Conservation (phyloP, 1,284 basidiomycete species). For the Tylopilus sp. region DNA sequence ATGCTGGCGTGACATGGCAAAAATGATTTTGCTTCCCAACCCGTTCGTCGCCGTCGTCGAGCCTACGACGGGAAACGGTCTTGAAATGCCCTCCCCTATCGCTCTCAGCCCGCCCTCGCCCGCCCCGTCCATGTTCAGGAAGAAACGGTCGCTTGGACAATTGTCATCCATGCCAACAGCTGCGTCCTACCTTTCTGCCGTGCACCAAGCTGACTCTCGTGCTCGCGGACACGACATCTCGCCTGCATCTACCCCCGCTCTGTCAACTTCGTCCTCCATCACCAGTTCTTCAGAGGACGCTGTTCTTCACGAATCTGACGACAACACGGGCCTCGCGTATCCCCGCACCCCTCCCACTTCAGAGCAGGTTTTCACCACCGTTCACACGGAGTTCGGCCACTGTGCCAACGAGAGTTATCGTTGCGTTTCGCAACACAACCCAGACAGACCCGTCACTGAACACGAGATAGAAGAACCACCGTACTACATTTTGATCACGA, state of each 20-base stretch:
- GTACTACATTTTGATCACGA: constrained; percentile 87
- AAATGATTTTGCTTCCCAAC: constrained; percentile 12
- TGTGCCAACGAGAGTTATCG: constrained; percentile 71
- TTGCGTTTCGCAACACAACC: constrained; percentile 58
- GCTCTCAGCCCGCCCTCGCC: constrained; percentile 44
- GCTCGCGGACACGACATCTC: constrained; percentile 40
- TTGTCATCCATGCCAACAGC: constrained; percentile 51
- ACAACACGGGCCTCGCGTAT: constrained; percentile 48
- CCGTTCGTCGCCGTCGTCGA: constrained; percentile 10
- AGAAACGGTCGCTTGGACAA: constrained; percentile 48
- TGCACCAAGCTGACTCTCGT: constrained; percentile 64
- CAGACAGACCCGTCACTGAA: constrained; percentile 45
- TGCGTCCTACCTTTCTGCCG: constrained; percentile 65
- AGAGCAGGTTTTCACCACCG: constrained; percentile 66
- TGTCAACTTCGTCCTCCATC: constrained; percentile 65
- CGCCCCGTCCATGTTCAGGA: constrained; percentile 57
- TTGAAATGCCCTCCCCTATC: constrained; percentile 49
- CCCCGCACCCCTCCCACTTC: constrained; percentile 66
- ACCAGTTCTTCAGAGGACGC: constrained; percentile 63
- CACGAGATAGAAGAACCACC: constrained; percentile 75
- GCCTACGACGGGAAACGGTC: constrained; percentile 5
- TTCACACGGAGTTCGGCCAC: constrained; percentile 85
- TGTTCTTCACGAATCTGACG: constrained; percentile 47
- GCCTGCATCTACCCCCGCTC: constrained; percentile 50
- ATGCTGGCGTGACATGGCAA: constrained; percentile 16